Evolutionary conservation across 805 yeast genomes (phyloP).

Genomic region (Suhomyces xylopsoci): DNA sequence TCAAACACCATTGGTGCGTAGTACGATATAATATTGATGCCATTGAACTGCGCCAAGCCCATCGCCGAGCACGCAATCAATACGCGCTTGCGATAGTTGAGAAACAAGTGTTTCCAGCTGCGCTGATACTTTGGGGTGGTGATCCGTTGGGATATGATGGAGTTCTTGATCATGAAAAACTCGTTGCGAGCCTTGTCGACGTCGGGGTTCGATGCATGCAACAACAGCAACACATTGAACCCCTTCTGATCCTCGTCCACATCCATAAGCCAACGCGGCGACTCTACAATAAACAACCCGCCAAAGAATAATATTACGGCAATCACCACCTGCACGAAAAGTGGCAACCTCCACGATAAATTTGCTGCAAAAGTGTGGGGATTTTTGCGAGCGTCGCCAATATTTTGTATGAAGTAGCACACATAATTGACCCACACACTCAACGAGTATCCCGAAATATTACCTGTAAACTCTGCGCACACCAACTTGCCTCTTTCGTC

Average conservation of each 20-base stretch:
- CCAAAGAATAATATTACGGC: slow-evolving; percentile 70
- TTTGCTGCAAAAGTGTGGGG: slow-evolving; percentile 38
- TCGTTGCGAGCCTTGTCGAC: slow-evolving; percentile 37
- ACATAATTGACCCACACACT: slow-evolving; percentile 87
- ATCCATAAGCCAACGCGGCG: slow-evolving; percentile 87
- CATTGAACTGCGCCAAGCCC: slow-evolving; percentile 48
- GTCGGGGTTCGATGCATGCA: slow-evolving; percentile 31
- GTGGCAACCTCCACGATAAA: slow-evolving; percentile 74
- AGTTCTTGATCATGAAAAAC: slow-evolving; percentile 46
- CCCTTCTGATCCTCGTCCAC: slow-evolving; percentile 68
- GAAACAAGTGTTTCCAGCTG: slow-evolving; percentile 42
- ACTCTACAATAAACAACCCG: slow-evolving; percentile 75
- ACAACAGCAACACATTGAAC: slow-evolving; percentile 35
- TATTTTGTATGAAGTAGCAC: slow-evolving; percentile 60
- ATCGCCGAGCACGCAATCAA: slow-evolving; percentile 41
- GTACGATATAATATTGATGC: slow-evolving; percentile 56
- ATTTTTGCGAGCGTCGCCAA: slow-evolving; percentile 38
- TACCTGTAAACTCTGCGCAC: slow-evolving; percentile 85
- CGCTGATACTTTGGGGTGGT: slow-evolving; percentile 38
- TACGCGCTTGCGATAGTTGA: slow-evolving; percentile 34
- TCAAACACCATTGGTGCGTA: slow-evolving; percentile 57
- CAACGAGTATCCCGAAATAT: slow-evolving; percentile 73
- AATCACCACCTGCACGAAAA: slow-evolving; percentile 70
- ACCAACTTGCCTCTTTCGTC: slow-evolving; percentile 82
- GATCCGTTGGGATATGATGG: slow-evolving; percentile 38